Base-by-base conservation (phyloP, 2,329 filamentous ascomycete species). In the Epichloe sp. region DNA sequence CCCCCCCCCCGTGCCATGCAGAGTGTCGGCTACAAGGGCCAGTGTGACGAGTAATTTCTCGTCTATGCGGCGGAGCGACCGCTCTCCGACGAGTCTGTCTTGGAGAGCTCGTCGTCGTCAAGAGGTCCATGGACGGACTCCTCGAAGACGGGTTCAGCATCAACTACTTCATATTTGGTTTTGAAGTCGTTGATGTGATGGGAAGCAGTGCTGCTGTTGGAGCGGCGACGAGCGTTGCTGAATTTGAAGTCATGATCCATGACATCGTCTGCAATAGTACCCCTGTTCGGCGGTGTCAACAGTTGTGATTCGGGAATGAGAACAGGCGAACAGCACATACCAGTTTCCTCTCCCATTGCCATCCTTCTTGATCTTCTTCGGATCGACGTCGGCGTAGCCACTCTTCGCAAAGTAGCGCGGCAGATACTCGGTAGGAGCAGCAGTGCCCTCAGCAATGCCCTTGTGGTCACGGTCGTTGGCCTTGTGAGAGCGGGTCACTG, bases 401-500 rank as follows among this genome's bases (percentile, higher is more conserved):
- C 80, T 73, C 74, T 96, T 96, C 69, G 81, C 88, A 68, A 97
- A 97, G 80, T 86, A 97, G 64, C 89, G 88, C 64, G 93, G 91
- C 31, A 95, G 73, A 62, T 85, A 79, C 59, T 93, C 85, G 57
- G 85, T 77, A 51, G 80, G 75, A 48, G 76, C 68, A 55, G 80
- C 82, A 52, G 80, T 82, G 65, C 85, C 86, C 61, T 93, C 86
- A 58, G 85, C 83, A 59, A 88, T 72, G 63, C 79, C 85, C 62
- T 82, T 81, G 74, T 95, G 86, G 76, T 94, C 86, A 72, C 90
- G 90, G 71, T 95, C 88, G 73, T 89, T 95, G 75, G 78, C 80
- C 77, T 97, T 98, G 81, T 91, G 88, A 58, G 91, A 94, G 68
- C 93, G 91, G 75, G 93, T 96, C 91, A 98, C 90, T 95, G 60